phyloP scores from a whole-genome alignment of 2,329 filamentous ascomycete species.

The Arthroderma sp. region DNA sequence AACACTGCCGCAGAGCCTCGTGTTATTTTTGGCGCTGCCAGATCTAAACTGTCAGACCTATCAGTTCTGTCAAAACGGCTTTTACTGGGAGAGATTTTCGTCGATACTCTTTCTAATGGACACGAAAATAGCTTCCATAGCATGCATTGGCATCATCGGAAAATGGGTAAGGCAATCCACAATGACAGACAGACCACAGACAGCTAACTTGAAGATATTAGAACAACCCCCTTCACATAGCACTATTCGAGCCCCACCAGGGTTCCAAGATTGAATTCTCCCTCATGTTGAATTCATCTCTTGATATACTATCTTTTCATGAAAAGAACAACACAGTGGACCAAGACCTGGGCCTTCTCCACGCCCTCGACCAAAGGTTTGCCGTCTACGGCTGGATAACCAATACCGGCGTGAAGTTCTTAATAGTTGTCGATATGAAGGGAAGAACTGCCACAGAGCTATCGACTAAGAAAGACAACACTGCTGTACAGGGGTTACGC shows the following conservation, averaged over 20 bases:
- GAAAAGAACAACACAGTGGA: conserved; percentile 58
- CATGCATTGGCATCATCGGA: conserved; percentile 85
- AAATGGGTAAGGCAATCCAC: conserved; percentile 54
- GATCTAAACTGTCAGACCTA: too few relatives aligned
- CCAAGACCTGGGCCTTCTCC: conserved; percentile 80
- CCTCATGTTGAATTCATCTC: conserved; percentile 76
- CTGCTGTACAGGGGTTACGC: conserved; percentile 51
- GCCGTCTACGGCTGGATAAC: conserved; percentile 94
- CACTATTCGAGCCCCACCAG: conserved; percentile 66
- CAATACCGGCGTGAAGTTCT: conserved; percentile 84
- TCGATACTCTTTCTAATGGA: too few relatives aligned
- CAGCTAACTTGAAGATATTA: conserved; percentile 25
- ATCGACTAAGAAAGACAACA: conserved; percentile 19
- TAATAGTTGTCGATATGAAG: conserved; percentile 83
- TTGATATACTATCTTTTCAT: conserved; percentile 87
- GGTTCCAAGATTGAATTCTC: conserved; percentile 64
- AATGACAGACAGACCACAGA: neutral
- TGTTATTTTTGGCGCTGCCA: too few relatives aligned
- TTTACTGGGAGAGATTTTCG: too few relatives aligned
- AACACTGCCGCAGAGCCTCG: too few relatives aligned
- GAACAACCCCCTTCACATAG: conserved; percentile 94
- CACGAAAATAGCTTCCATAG: conserved; percentile 53
- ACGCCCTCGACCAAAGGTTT: conserved; percentile 84
- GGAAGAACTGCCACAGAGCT: conserved; percentile 41
- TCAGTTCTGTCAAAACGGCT: too few relatives aligned